These are phyloP conservation scores for Dacryopinax primogenitus DNA, from an alignment of 768 basidiomycete genomes.

Conservation along the genomic window DNA sequence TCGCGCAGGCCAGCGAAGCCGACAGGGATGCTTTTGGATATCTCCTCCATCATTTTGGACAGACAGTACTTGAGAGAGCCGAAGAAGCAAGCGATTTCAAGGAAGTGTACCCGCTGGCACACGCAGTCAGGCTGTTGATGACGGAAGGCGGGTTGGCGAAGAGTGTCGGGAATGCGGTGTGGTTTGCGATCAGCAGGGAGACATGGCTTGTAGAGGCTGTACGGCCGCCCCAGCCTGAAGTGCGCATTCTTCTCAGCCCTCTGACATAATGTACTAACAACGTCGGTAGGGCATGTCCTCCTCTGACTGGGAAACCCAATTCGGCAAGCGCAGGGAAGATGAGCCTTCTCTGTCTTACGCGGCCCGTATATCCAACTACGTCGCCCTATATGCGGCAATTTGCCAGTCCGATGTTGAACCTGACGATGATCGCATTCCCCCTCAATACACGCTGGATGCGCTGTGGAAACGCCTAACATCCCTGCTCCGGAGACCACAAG, in stretches of 20 bases:
- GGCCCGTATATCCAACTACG: neutral
- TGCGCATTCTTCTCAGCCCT: neutral
- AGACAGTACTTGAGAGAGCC: neutral
- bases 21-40: neutral
- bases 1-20: neutral
- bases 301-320: neutral
- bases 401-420: neutral
- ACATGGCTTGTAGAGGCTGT: neutral
- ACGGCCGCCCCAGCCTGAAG: neutral
- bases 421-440: neutral
- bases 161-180: neutral
- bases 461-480: neutral
- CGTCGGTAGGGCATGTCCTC: neutral
- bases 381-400: neutral
- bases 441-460: neutral
- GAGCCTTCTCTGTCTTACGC: neutral
- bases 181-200: neutral
- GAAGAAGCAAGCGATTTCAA: neutral
- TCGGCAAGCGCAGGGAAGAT: neutral
- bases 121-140: neutral
- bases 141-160: neutral
- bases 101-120: neutral
- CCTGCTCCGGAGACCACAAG: neutral
- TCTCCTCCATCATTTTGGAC: neutral
- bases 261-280: neutral